These are phyloP conservation scores for Cardamine resedifolia DNA, from an alignment of 345 rosid genomes.

Conservation along the genomic window DNA sequence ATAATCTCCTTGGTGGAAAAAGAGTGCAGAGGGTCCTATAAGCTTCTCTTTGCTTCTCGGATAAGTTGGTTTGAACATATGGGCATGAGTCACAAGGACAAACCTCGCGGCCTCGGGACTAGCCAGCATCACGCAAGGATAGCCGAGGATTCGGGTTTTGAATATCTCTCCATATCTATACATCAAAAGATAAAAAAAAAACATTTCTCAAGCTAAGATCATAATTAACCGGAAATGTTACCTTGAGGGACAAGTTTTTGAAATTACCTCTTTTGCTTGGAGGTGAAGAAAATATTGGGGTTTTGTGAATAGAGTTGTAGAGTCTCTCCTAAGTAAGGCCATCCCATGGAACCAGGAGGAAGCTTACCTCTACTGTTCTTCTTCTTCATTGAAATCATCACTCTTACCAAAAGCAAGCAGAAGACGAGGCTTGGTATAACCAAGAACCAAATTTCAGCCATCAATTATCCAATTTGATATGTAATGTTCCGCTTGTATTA, in stretches of 20 bases:
- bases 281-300: constrained; percentile 67
- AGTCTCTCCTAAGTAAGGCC: constrained; percentile 85
- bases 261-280: constrained; percentile 59
- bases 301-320: constrained; percentile 76
- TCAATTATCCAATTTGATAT: neutral
- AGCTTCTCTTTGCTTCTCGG: constrained; percentile 82
- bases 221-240: neutral
- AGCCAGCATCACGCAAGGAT: constrained; percentile 83
- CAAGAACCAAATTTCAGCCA: constrained; percentile 27
- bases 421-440: constrained; percentile 21
- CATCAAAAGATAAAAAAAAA: constrained; percentile 6
- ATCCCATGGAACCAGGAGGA: constrained; percentile 92
- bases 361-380: constrained; percentile 44
- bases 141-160: constrained; percentile 74
- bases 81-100: constrained; percentile 74
- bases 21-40: constrained; percentile 76
- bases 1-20: constrained; percentile 80
- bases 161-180: constrained; percentile 80
- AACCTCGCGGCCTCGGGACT: constrained; percentile 80
- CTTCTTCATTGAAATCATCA: constrained; percentile 25
- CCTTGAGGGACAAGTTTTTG: constrained; percentile 11
- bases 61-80: constrained; percentile 85
- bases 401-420: constrained; percentile 26
- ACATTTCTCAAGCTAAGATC: neutral
- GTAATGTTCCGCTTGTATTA: neutral